Base-by-base conservation (phyloP, 2,329 filamentous ascomycete genomes). In the Pseudocercospora crystallina region DNA sequence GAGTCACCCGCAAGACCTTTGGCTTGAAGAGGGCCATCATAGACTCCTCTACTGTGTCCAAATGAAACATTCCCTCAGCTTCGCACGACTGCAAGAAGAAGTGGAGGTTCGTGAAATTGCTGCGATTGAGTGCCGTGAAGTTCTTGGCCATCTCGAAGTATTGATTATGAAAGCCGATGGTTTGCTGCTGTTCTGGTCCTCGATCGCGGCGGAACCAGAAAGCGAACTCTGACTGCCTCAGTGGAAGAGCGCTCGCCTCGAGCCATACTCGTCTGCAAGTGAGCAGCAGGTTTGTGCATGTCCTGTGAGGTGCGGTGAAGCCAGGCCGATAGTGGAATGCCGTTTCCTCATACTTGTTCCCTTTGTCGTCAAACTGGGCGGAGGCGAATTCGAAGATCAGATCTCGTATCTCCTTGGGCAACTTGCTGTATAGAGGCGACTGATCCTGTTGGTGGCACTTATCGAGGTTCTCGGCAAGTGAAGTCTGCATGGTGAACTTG, bases 201-300 rank as follows among this genome's bases (percentile, higher is more conserved):
- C 50, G 47, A 5, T 54, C 54, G 5, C 47, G 48, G 29, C 47
- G 34, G n/a, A 61, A 61, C 54, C 65, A 69, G 55, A 68, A 65
- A 9, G 55, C 56, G 37, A 67, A 62, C 38, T 66, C 64, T 7
- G 61, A 61, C 48, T 66, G 62, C 33, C 56, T 42, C 37, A 69
- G 57, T 2, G 66, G 68, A 8, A 70, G 49, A 2, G 49, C 47
- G 34, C 63, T 57, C 2, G 64, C 58, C 49, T 73, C 71, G 10
- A 69, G 58, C 54, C 69, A 72, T 13, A 64, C 56, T 13, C 65
- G 62, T 37, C 67, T 64, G 50, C 71, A 73, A 2, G 71, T 71
- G 3, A 58, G 58, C 8, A 72, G 54, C 5, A 72, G 51, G 5
- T 51, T 54, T 2, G 57, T 64, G 36, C 53, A 45, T 11, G 58